These are phyloP conservation scores for Chalaropsis ovoidea DNA, from an alignment of 2,329 filamentous ascomycete genomes.

Conservation along the genomic window DNA sequence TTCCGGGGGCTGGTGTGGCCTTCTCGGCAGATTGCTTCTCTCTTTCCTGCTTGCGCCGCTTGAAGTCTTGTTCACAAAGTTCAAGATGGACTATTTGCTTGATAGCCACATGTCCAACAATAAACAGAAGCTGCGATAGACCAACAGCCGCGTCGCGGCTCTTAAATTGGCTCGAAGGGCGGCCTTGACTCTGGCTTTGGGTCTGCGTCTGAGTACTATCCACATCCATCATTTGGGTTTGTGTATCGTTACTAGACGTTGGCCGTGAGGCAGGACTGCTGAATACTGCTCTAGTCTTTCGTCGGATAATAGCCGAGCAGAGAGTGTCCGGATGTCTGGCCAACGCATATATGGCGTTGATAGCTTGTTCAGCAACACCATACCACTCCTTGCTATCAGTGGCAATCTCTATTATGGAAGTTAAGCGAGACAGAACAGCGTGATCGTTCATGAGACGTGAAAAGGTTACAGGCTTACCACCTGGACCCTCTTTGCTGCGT, in stretches of 20 bases:
- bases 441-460: slow-evolving; percentile 85
- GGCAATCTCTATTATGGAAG: slow-evolving; percentile 72
- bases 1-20: slow-evolving; percentile 36
- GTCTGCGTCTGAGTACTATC: slow-evolving; percentile 28
- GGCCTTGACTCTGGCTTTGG: slow-evolving; percentile 30
- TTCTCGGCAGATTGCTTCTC: slow-evolving; percentile 52
- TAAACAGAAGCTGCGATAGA: slow-evolving; percentile 83
- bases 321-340: slow-evolving; percentile 89
- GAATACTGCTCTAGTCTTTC: slow-evolving; percentile 78
- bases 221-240: slow-evolving; percentile 30
- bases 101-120: slow-evolving; percentile 92
- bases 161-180: slow-evolving; percentile 36
- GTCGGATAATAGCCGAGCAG: slow-evolving; percentile 79
- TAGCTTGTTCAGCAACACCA: slow-evolving; percentile 89
- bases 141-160: slow-evolving; percentile 57
- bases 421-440: slow-evolving; percentile 69
- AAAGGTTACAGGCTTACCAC: slow-evolving; percentile 57
- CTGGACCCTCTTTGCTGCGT: slow-evolving; percentile 50
- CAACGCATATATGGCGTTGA: slow-evolving; percentile 87
- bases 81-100: slow-evolving; percentile 99
- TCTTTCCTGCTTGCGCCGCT: slow-evolving; percentile 84
- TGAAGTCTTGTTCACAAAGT: slow-evolving; percentile 95
- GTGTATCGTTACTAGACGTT: slow-evolving; percentile 32
- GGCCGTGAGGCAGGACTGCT: slow-evolving; percentile 34
- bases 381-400: slow-evolving; percentile 94